These are phyloP conservation scores for Calocera cornea DNA, from an alignment of 768 basidiomycete genomes.

Conservation along the genomic window DNA sequence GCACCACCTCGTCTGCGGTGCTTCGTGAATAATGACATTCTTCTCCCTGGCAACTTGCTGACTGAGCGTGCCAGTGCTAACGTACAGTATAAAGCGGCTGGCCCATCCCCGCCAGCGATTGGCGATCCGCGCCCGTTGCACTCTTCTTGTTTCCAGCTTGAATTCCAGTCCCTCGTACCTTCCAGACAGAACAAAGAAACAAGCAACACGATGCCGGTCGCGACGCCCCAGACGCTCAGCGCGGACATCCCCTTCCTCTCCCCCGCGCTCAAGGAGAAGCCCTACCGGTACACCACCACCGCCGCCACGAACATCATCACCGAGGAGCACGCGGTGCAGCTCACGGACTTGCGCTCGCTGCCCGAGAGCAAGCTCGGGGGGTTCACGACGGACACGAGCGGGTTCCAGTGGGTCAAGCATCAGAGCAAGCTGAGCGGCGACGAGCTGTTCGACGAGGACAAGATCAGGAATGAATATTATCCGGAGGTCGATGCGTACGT, in stretches of 20 bases:
- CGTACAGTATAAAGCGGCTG: no score
- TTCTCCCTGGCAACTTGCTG: no score
- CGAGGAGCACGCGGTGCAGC: background rate
- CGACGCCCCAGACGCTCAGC: background rate
- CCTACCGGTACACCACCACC: background rate
- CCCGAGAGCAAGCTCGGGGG: conserved; percentile 4
- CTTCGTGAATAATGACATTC: no score
- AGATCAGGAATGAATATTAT: background rate
- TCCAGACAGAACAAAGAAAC: no score
- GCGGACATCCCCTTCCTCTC: conserved; percentile 9
- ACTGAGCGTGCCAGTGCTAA: no score
- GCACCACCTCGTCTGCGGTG: no score
- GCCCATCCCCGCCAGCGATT: no score
- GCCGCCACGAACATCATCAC: conserved; percentile 7
- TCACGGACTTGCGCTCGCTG: conserved; percentile 14
- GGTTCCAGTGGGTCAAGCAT: conserved; percentile 31
- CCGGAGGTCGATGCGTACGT: background rate
- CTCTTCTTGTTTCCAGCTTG: no score
- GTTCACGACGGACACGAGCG: conserved; percentile 29
- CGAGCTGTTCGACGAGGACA: background rate
- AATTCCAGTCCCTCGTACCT: no score
- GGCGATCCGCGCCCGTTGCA: no score
- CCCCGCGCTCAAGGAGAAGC: conserved; percentile 7
- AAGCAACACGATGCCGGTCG: background rate
- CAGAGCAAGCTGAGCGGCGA: conserved; percentile 21